A percentile compares a stretch with the other conserved stretches of the same genome.
These are phyloP conservation scores for Rosa persica DNA, from an alignment of 306 rosid genomes.

Conservation along the genomic window DNA sequence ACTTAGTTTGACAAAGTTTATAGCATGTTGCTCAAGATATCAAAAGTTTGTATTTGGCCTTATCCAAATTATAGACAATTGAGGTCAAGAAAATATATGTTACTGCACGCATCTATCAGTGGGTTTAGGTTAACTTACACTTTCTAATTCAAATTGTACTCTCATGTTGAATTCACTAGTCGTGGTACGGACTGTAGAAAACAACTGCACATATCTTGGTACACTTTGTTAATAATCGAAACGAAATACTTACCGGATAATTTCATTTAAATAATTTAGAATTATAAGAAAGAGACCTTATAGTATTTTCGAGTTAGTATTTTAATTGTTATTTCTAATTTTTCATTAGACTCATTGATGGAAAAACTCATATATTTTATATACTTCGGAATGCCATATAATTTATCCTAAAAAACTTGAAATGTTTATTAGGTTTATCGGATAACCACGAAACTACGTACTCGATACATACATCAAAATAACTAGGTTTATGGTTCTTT, in stretches of 20 bases:
- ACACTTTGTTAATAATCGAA: too few species aligned
- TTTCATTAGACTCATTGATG: too few species aligned
- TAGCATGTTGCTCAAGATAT: not conserved
- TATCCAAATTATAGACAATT: not conserved
- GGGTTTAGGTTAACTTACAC: not conserved
- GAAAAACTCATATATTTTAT: too few species aligned
- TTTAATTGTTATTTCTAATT: not conserved
- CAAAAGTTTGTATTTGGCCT: conserved; percentile 1
- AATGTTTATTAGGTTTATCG: not conserved
- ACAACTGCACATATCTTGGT: too few species aligned
- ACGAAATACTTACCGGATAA: too few species aligned
- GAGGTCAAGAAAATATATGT: not conserved
- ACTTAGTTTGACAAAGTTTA: not conserved
- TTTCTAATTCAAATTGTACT: not conserved
- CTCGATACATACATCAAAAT: not conserved
- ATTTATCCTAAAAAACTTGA: not conserved
- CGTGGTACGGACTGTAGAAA: too few species aligned
- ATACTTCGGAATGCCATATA: too few species aligned
- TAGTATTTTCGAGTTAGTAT: too few species aligned
- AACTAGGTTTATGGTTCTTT: not conserved
- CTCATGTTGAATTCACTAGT: too few species aligned
- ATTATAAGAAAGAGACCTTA: too few species aligned
- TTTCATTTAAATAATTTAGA: too few species aligned
- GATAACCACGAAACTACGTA: not conserved
- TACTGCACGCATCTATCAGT: conserved; percentile 8